A percentile compares a stretch with the other conserved stretches of the same genome.
Conservation (phyloP, 2,329 filamentous ascomycete species). For the Penicillium concentricum region DNA sequence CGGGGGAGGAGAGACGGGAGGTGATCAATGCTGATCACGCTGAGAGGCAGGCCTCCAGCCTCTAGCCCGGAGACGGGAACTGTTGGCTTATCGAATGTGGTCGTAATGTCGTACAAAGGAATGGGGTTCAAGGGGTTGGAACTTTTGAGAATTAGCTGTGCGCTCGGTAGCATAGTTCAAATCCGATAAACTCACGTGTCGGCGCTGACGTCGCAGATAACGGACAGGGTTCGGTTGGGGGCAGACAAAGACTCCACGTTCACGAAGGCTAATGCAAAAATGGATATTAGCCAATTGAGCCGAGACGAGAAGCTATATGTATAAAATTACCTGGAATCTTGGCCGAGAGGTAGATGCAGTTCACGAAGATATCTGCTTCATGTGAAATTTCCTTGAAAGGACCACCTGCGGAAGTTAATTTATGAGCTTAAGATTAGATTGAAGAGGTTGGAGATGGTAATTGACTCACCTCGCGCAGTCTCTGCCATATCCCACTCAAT, state of each 20-base stretch:
- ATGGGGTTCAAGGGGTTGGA: conserved; percentile 51
- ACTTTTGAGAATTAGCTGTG: conserved; percentile 25
- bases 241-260: conserved; percentile 66
- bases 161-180: not conserved
- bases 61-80: conserved; percentile 60
- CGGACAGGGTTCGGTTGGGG: conserved; percentile 69
- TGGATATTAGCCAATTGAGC: not conserved
- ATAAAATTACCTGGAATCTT: conserved; percentile 61
- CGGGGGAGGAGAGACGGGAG: conserved; percentile 79
- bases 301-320: not conserved
- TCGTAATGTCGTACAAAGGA: conserved; percentile 80
- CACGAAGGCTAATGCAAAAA: conserved; percentile 59
- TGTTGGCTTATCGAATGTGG: conserved; percentile 85
- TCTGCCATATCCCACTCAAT: conserved; percentile 76
- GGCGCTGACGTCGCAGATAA: conserved; percentile 71
- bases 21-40: conserved; percentile 86
- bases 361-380: conserved; percentile 69
- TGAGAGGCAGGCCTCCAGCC: conserved; percentile 61
- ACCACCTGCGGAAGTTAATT: conserved; percentile 49
- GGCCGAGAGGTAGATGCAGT: conserved; percentile 82
- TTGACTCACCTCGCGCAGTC: conserved; percentile 59
- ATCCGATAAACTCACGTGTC: conserved; percentile 44
- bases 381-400: conserved; percentile 77
- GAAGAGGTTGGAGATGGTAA: not conserved
- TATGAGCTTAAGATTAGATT: not conserved